These are phyloP conservation scores for Beauveria bassiana DNA, from an alignment of 2,329 filamentous ascomycete genomes.

Conservation along the genomic window DNA sequence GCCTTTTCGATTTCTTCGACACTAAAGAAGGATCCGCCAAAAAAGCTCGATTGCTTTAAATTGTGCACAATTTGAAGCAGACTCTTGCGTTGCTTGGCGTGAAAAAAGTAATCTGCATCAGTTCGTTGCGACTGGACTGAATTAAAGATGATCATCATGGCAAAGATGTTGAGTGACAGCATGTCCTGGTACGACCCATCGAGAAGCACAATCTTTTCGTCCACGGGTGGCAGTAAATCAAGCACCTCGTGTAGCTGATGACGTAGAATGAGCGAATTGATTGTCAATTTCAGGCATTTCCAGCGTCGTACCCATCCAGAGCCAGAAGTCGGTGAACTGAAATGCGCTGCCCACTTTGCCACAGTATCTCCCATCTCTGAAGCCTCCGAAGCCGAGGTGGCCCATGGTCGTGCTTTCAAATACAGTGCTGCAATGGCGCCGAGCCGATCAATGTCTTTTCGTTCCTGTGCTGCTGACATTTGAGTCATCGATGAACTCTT, in stretches of 20 bases:
- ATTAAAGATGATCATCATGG: conserved; percentile 78
- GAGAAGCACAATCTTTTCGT: conserved; percentile 64
- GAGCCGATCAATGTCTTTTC: conserved; percentile 58
- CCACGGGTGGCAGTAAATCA: conserved; percentile 60
- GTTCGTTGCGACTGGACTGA: conserved; percentile 78
- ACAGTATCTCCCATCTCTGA: conserved; percentile 45
- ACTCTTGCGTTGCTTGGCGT: conserved; percentile 60
- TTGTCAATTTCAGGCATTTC: conserved; percentile 56
- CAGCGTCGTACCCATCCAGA: conserved; percentile 46
- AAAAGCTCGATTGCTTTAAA: conserved; percentile 76
- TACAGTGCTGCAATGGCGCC: conserved; percentile 62
- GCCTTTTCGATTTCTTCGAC: conserved; percentile 54
- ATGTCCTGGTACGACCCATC: conserved; percentile 81
- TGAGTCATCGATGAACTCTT: conserved; percentile 13
- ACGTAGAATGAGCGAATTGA: conserved; percentile 76
- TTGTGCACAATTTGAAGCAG: conserved; percentile 67
- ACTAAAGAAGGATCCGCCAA: conserved; percentile 70
- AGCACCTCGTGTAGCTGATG: conserved; percentile 67
- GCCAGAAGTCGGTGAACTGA: conserved; percentile 48
- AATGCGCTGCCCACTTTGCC: conserved; percentile 66
- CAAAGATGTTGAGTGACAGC: conserved; percentile 74
- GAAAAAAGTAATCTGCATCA: conserved; percentile 84
- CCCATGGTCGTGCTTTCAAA: conserved; percentile 72
- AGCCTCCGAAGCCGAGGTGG: conserved; percentile 44
- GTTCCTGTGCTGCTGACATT: conserved; percentile 43